phyloP scores from a whole-genome alignment of 805 yeast species.

The Metschnikowia amazonensis region DNA sequence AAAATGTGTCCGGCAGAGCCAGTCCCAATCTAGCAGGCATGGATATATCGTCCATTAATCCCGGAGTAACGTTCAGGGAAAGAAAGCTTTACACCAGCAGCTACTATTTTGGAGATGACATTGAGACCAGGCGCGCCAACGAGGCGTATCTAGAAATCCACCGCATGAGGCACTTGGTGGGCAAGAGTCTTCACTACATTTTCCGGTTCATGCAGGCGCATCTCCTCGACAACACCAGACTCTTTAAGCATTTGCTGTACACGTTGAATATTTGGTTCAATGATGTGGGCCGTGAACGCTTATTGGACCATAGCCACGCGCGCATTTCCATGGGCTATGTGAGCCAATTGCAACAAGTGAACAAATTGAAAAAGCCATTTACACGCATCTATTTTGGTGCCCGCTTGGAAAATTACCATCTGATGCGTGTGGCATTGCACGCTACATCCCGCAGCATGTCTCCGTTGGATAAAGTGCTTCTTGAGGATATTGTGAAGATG shows the following conservation, averaged over 20 bases:
- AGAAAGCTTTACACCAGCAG: slow-evolving; percentile 59
- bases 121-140: slow-evolving; percentile 38
- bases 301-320: slow-evolving; percentile 55
- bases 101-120: slow-evolving; percentile 59
- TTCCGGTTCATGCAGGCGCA: slow-evolving; percentile 44
- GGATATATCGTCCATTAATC: slow-evolving; percentile 48
- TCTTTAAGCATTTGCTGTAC: slow-evolving; percentile 58
- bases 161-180: slow-evolving; percentile 54
- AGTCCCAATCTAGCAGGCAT: slow-evolving; percentile 43
- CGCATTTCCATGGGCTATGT: slow-evolving; percentile 53
- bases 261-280: slow-evolving; percentile 73
- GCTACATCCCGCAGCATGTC: slow-evolving; percentile 72
- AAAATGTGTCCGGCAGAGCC: slow-evolving; percentile 38
- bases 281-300: slow-evolving; percentile 72
- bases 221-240: slow-evolving; percentile 59
- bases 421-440: slow-evolving; percentile 66
- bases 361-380: slow-evolving; percentile 61
- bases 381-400: slow-evolving; percentile 79
- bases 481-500: slow-evolving; percentile 61
- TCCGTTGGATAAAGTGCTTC: slow-evolving; percentile 54
- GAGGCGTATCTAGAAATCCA: slow-evolving; percentile 48
- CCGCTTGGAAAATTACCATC: slow-evolving; percentile 68
- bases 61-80: slow-evolving; percentile 55
- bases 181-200: slow-evolving; percentile 58
- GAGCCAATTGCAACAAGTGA: slow-evolving; percentile 56